Percentiles rank a stretch among this genome's conserved stretches.
Evolutionary conservation across 2,329 filamentous ascomycete species (phyloP).

Genomic region (Stagonosporopsis vannaccii): DNA sequence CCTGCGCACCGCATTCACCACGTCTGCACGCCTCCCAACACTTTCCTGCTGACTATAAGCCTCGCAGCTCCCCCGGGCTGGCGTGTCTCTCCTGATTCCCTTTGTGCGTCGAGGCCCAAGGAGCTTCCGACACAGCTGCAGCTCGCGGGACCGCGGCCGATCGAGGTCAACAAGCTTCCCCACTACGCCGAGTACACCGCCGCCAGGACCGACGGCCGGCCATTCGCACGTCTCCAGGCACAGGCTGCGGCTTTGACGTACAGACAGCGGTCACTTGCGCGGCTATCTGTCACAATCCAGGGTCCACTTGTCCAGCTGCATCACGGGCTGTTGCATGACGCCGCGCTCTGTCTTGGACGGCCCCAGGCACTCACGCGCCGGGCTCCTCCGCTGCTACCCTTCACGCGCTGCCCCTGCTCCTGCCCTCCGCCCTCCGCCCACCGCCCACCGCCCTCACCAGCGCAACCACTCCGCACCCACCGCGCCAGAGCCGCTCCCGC

Average conservation of each 20-base stretch:
- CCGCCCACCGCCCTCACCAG: conserved; percentile 17
- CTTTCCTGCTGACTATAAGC: conserved; percentile 18
- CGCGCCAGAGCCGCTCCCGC: conserved; percentile 19
- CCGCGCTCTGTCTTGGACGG: conserved; percentile 29
- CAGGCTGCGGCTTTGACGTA: conserved; percentile 23
- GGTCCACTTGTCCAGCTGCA: conserved; percentile 24
- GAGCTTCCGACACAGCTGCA: conserved; percentile 23
- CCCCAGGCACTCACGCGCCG: conserved; percentile 27
- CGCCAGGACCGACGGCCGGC: conserved; percentile 8
- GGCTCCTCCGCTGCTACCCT: conserved; percentile 16
- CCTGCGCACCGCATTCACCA: conserved; percentile 15
- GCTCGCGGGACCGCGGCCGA: conserved; percentile 27
- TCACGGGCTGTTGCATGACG: conserved; percentile 35
- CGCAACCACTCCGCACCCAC: conserved; percentile 17
- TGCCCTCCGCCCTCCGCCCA: conserved; percentile 15
- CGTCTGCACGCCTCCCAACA: conserved; percentile 27
- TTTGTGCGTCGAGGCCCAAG: conserved; percentile 28
- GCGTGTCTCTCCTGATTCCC: neutral
- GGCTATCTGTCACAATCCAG: conserved; percentile 27
- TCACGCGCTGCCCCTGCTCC: conserved; percentile 5
- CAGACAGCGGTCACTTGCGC: conserved; percentile 7
- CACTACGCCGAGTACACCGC: conserved; percentile 18
- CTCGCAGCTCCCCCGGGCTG: neutral
- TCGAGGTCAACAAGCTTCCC: conserved; percentile 23
- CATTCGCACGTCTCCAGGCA: neutral